A percentile compares a stretch with the other conserved stretches of the same genome.
phyloP scores from a whole-genome alignment of 2,329 filamentous ascomycete genomes.

The Penicillium sp. region DNA sequence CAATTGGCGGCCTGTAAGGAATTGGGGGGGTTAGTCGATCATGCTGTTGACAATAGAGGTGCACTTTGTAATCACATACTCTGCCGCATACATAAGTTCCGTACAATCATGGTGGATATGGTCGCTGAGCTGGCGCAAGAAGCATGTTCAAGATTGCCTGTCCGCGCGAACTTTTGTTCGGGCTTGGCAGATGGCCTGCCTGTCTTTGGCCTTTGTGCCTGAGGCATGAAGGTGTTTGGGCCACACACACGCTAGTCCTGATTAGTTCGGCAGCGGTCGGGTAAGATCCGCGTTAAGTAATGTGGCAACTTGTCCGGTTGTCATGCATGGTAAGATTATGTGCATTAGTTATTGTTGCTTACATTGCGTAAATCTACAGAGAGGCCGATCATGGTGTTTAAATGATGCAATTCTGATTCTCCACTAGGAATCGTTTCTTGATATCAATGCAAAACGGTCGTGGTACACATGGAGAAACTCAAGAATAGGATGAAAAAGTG shows the following conservation, averaged over 20 bases:
- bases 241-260: not conserved
- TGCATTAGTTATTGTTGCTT: not conserved
- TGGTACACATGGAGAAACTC: constrained; percentile 15
- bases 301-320: not conserved
- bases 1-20: constrained; percentile 39
- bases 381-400: not conserved
- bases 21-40: constrained; percentile 16
- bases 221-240: not conserved
- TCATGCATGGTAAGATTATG: not conserved
- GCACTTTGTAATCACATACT: constrained; percentile 32
- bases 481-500: constrained; percentile 4
- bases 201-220: constrained; percentile 1
- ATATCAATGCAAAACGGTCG: constrained; percentile 20
- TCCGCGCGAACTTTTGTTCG: constrained; percentile 41
- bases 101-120: constrained; percentile 44
- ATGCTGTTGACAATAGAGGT: not conserved
- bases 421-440: constrained; percentile 9
- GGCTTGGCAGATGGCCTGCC: constrained; percentile 32
- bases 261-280: not conserved
- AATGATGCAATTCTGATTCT: constrained; percentile 20
- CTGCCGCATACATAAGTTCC: constrained; percentile 43
- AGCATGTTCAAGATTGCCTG: constrained; percentile 21
- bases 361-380: not conserved
- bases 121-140: constrained; percentile 17
- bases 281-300: not conserved